Base-by-base conservation (phyloP, 78 protist species). In the Acrasis kona region DNA sequence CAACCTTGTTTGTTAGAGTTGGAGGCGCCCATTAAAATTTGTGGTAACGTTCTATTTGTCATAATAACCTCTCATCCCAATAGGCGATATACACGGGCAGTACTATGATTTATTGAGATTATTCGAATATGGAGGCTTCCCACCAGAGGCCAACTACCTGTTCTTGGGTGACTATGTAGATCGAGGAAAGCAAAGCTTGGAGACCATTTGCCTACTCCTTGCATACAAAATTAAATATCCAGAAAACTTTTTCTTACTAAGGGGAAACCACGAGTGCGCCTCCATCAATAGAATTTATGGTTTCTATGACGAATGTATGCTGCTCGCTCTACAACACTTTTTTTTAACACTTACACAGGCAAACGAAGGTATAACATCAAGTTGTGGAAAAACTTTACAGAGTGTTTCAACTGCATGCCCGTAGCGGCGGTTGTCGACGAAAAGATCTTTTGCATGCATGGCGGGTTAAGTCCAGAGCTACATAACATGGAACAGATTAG, bases 201-300 rank as follows among this genome's bases (percentile, higher is more conserved):
- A 85, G 28, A 72, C 71, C 32, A 28, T 76, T 31, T 31, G 91
- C 9, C 93, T 90, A 81, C 78, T 96, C 19, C 84, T 86, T 67
- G 79, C 96, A n/a, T 70, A 92, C 38, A 94, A 94, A 76, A 75
- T 89, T 50, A 39, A 41, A 30, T 91, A 91, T 85, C 96, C 96
- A 29, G 74, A 88, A 41, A 72, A 87, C 1, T 77, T 95, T 71
- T 88, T 66, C 32, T 64, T 97, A 39, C 77, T 96, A 2, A 79
- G 99, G n/a, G 99, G 99, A 1, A 97, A 97, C 77, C 99, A 97
- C 83, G 99, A 97, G 85, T 93, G 98, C 83, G 68, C 96, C 39
- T 97, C 94, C 31, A 65, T 95, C 68, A 93, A 98, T 12, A 92
- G 86, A n/a, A 93, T 89, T 79, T 97, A 95, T 42, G 95, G 96